A percentile compares a stretch with the other conserved stretches of the same genome.
phyloP scores from a whole-genome alignment of 2,329 filamentous ascomycete species.

The Fusarium begoniae region DNA sequence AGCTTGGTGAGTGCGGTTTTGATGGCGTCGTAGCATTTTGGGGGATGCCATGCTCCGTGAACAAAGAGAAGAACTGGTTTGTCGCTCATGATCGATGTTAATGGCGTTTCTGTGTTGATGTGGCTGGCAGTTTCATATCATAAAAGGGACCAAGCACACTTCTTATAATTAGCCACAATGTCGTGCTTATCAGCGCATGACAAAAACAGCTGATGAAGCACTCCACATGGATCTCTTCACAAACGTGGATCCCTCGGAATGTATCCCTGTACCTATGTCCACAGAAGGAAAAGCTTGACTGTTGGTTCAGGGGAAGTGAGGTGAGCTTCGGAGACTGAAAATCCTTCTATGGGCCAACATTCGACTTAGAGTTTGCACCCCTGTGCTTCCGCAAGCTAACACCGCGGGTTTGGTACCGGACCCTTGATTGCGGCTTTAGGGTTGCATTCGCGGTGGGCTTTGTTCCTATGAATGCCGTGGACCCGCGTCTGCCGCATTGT shows the following conservation, averaged over 20 bases:
- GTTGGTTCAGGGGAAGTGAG: neutral
- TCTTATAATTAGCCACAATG: neutral
- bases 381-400: neutral
- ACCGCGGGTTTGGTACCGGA: neutral
- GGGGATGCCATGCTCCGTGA: slow-evolving; percentile 23
- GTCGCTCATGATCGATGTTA: neutral
- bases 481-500: neutral
- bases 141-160: neutral
- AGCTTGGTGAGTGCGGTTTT: neutral
- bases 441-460: neutral
- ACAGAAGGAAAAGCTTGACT: rapidly evolving
- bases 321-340: neutral
- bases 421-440: too few relatives aligned
- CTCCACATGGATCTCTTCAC: too few relatives aligned
- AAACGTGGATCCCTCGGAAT: neutral
- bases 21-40: slow-evolving; percentile 10
- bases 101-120: neutral
- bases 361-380: neutral
- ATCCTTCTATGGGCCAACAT: neutral
- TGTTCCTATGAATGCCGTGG: neutral
- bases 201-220: neutral
- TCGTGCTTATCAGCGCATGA: neutral
- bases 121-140: too few relatives aligned
- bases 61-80: slow-evolving; percentile 11
- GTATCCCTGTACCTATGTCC: neutral